phyloP scores from a whole-genome alignment of 345 rosid species.

The Melaleuca quinquenervia region DNA sequence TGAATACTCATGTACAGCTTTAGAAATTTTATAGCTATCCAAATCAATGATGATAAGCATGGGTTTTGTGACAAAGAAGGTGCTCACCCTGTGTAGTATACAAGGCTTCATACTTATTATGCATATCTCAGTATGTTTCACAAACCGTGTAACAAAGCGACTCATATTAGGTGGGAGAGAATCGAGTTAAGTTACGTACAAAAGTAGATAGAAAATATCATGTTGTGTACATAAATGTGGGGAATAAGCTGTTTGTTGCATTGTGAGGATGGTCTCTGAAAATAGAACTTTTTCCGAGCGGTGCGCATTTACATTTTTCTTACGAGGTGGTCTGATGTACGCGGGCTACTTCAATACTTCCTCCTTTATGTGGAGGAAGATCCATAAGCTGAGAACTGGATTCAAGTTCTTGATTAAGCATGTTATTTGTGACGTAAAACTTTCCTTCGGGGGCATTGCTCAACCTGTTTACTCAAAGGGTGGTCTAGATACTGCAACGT shows the following conservation, averaged over 20 bases:
- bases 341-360: neutral
- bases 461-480: neutral
- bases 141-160: neutral
- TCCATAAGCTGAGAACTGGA: neutral
- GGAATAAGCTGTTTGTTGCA: neutral
- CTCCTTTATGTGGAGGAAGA: neutral
- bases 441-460: neutral
- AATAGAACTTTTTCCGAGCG: neutral
- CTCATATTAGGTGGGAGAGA: neutral
- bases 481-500: neutral
- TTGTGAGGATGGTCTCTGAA: neutral
- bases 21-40: neutral
- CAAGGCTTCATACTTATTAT: neutral
- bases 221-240: neutral
- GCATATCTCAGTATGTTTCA: neutral
- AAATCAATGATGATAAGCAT: neutral
- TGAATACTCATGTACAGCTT: neutral
- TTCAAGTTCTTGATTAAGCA: neutral
- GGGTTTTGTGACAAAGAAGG: neutral
- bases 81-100: neutral
- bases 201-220: neutral
- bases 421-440: neutral
- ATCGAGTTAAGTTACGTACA: neutral
- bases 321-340: neutral
- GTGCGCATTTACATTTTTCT: neutral